Conservation (phyloP, 2,329 filamentous ascomycete species). For the Phialophora expanda region DNA sequence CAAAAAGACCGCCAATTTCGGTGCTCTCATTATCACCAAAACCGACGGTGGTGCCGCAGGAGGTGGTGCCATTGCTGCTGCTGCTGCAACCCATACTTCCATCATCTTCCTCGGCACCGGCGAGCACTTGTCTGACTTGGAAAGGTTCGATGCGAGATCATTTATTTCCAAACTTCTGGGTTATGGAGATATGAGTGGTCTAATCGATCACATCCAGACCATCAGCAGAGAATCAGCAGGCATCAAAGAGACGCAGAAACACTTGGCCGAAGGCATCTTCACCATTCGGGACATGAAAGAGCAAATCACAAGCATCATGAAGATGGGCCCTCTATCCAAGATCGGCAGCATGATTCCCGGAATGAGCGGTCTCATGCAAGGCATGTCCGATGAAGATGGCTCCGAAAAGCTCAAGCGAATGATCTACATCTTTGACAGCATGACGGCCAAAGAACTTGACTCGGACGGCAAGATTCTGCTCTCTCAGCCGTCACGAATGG, state of each 20-base stretch:
- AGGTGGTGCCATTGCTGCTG: slow-evolving; percentile 95
- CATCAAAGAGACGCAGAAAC: slow-evolving; percentile 97
- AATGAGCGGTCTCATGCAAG: slow-evolving; percentile 83
- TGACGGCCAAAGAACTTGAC: slow-evolving; percentile 95
- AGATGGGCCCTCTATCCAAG: slow-evolving; percentile 97
- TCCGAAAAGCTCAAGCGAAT: slow-evolving; percentile 91
- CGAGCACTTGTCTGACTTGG: slow-evolving; percentile 94
- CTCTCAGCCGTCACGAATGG: slow-evolving; percentile 91
- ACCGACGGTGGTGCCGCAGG: slow-evolving; percentile 94
- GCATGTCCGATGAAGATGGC: slow-evolving; percentile 98
- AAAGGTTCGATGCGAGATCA: slow-evolving; percentile 87
- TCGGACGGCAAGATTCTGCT: slow-evolving; percentile 93
- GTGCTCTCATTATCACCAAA: slow-evolving; percentile 98
- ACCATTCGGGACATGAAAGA: slow-evolving; percentile 92
- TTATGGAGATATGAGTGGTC: slow-evolving; percentile 94
- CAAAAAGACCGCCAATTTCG: slow-evolving; percentile 96
- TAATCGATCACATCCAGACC: slow-evolving; percentile 95
- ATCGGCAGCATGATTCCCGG: slow-evolving; percentile 99
- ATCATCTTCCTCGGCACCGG: slow-evolving; percentile 98
- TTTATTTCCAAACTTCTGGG: slow-evolving; percentile 94
- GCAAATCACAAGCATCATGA: slow-evolving; percentile 98
- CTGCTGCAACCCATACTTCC: slow-evolving; percentile 92
- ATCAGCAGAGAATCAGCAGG: slow-evolving; percentile 82
- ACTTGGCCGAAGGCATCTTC: slow-evolving; percentile 95
- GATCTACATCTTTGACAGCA: slow-evolving; percentile 98